phyloP scores from a whole-genome alignment of 129 eudicot species.

The Chrysanthemum lavandulifolium region DNA sequence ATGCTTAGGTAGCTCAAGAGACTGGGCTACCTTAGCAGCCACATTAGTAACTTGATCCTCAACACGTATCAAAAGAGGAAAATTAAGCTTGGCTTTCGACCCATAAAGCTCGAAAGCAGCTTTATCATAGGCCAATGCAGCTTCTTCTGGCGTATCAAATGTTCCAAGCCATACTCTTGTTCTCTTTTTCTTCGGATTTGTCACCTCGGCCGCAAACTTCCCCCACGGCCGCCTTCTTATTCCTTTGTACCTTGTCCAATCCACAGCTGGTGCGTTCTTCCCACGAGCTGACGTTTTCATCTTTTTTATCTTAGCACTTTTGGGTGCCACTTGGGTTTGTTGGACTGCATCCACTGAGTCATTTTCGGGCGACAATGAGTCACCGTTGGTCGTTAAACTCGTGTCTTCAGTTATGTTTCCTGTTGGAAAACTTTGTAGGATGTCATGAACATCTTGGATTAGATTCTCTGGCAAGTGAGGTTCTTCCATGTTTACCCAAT shows the following conservation, averaged over 20 bases:
- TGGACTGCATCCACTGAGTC: background rate
- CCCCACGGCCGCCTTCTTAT: slow-evolving; percentile 62
- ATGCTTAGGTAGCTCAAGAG: background rate
- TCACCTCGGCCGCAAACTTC: slow-evolving; percentile 53
- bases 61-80: slow-evolving; percentile 39
- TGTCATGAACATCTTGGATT: slow-evolving; percentile 12
- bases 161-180: slow-evolving; percentile 52
- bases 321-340: background rate
- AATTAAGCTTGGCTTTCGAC: slow-evolving; percentile 44
- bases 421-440: slow-evolving; percentile 3
- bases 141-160: slow-evolving; percentile 58
- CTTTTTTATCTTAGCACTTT: slow-evolving; percentile 11
- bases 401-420: background rate
- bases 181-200: slow-evolving; percentile 43
- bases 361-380: background rate
- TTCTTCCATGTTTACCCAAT: background rate
- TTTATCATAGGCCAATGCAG: slow-evolving; percentile 53
- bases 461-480: slow-evolving; percentile 22
- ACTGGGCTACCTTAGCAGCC: slow-evolving; percentile 11
- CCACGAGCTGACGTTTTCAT: slow-evolving; percentile 13
- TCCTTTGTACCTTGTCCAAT: slow-evolving; percentile 43
- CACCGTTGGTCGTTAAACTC: slow-evolving; percentile 1
- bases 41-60: background rate
- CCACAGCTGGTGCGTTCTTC: slow-evolving; percentile 16
- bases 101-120: slow-evolving; percentile 52